phyloP scores from a whole-genome alignment of 306 rosid genomes.

The Gleditsia sinensis region DNA sequence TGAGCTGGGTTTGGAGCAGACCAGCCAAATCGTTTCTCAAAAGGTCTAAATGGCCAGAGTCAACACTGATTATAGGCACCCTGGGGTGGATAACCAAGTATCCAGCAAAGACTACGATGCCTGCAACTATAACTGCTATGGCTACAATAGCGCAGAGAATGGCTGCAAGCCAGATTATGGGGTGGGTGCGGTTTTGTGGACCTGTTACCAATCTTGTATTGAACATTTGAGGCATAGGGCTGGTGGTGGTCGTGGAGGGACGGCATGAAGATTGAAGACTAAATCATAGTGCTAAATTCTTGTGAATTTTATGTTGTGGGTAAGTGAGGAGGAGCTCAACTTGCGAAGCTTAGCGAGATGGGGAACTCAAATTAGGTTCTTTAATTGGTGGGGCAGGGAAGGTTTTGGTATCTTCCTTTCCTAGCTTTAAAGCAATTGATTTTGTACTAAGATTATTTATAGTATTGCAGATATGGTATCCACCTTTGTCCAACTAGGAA shows the following conservation, averaged over 20 bases:
- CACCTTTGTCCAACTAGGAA: constrained; percentile 30
- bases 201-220: constrained; percentile 5
- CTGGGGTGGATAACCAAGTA: constrained; percentile 76
- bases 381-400: constrained; percentile 49
- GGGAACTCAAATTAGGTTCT: constrained; percentile 43
- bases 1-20: constrained; percentile 54
- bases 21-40: constrained; percentile 51
- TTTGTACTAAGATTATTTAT: too few species aligned
- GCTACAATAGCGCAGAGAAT: constrained; percentile 67
- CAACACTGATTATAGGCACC: constrained; percentile 59
- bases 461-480: too few species aligned
- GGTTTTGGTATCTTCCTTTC: constrained; percentile 98
- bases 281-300: constrained; percentile 25
- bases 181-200: constrained; percentile 43
- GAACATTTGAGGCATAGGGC: constrained; percentile 29
- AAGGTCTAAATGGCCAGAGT: constrained; percentile 54
- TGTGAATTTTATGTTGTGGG: constrained; percentile 32
- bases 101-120: constrained; percentile 57
- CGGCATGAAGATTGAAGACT: constrained; percentile 37
- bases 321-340: constrained; percentile 11
- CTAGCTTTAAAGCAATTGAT: constrained; percentile 50
- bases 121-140: constrained; percentile 51
- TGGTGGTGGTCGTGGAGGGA: constrained; percentile 2
- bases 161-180: constrained; percentile 65
- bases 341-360: constrained; percentile 23